Evolutionary conservation across 495 filamentous ascomycete genomes (phyloP).

Genomic region (Apiosordaria backusii): DNA sequence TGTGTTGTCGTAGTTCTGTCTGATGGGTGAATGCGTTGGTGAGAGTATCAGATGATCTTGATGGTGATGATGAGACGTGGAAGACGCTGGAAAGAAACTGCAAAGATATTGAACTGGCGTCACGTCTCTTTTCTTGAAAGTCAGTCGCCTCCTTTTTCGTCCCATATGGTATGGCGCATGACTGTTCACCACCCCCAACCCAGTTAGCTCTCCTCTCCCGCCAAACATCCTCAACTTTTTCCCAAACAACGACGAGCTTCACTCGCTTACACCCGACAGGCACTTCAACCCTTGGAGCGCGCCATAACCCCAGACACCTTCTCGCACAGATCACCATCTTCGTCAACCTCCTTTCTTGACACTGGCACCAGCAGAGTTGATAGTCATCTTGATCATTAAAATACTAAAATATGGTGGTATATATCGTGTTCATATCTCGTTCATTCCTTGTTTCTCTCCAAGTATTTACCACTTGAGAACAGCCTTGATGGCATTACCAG

Average conservation of each 20-base stretch:
- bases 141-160: not conserved
- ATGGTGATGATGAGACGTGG: too few relatives aligned
- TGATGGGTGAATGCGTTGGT: too few relatives aligned
- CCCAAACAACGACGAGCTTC: not conserved
- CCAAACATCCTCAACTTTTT: not conserved
- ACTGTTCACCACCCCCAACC: not conserved
- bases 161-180: not conserved
- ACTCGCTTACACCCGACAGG: not conserved
- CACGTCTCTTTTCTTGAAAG: too few relatives aligned
- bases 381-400: not conserved
- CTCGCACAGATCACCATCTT: not conserved
- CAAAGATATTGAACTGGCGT: too few relatives aligned
- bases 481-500: conserved; percentile 30
- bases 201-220: not conserved
- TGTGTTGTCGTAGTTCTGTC: too few relatives aligned
- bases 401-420: not conserved
- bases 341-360: not conserved
- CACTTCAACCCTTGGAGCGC: too few relatives aligned
- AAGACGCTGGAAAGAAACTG: too few relatives aligned
- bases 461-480: conserved; percentile 23
- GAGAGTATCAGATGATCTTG: too few relatives aligned
- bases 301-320: not conserved
- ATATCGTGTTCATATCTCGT: not conserved
- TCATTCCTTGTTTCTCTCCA: not conserved
- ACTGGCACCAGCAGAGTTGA: not conserved